Percentiles rank a stretch among this genome's conserved stretches.
These are phyloP conservation scores for Penicillium fimorum DNA, from an alignment of 495 filamentous ascomycete genomes.

Conservation along the genomic window DNA sequence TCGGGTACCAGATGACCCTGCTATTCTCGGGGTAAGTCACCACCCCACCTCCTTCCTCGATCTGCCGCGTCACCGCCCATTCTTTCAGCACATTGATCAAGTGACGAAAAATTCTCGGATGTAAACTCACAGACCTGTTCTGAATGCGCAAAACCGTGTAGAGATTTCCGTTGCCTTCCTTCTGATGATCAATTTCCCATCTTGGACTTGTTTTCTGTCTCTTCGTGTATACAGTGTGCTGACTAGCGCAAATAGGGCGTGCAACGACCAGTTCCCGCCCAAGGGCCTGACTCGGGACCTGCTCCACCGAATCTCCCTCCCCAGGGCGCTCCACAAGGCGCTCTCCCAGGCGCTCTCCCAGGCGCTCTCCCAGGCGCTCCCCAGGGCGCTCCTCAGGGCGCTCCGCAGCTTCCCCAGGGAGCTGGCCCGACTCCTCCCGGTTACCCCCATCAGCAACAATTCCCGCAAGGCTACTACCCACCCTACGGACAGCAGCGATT, in stretches of 20 bases:
- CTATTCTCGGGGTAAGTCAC: constrained; percentile 90
- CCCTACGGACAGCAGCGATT: constrained; percentile 58
- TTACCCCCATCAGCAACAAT: constrained; percentile 53
- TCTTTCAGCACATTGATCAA: constrained; percentile 32
- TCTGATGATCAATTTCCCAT: constrained; percentile 60
- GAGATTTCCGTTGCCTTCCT: constrained; percentile 99
- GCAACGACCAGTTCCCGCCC: constrained; percentile 30
- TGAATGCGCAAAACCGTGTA: constrained; percentile 91
- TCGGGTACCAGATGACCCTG: constrained; percentile 88
- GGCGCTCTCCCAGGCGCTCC: constrained; percentile 18
- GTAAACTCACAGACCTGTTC: constrained; percentile 60
- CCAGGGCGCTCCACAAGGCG: constrained; percentile 32
- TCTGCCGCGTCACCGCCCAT: constrained; percentile 7
- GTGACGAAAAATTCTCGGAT: constrained; percentile 65
- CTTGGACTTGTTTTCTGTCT: constrained; percentile 4
- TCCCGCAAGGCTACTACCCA: constrained; percentile 45
- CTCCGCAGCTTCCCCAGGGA: constrained; percentile 36
- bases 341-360: constrained; percentile 27
- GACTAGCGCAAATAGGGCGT: constrained; percentile 38
- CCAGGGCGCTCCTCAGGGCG: constrained; percentile 32
- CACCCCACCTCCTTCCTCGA: constrained; percentile 8
- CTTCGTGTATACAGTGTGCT: constrained; percentile 18
- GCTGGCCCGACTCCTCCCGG: constrained; percentile 45
- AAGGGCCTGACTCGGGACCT: constrained; percentile 29
- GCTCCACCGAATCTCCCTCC: constrained; percentile 40